Evolutionary conservation across 1,284 basidiomycete species (phyloP), one percentile per base, ranked within the genome.

Genomic region (Moesziomyces sp.): DNA sequence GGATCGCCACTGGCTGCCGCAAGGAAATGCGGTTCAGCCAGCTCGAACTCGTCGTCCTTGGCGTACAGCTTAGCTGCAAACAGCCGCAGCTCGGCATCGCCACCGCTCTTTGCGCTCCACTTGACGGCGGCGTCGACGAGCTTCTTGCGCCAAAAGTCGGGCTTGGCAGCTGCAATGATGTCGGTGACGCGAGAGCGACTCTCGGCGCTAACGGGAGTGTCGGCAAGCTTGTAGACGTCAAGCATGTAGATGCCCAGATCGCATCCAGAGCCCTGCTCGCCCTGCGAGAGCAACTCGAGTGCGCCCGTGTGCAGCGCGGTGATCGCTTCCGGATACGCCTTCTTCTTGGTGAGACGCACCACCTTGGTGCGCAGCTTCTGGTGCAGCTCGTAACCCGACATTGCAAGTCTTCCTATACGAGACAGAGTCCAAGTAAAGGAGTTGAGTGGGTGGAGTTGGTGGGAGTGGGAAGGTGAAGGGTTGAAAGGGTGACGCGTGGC

Each of bases 351-450:
- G 53, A 76, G 77, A 3, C 83, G 78, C 0, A 84, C 82, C 11
- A 77, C 70, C 66, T 82, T 84, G 33, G 83, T 83, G 19, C 83
- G 76, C 23, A 84, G 77, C 65, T 79, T 79, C 65, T 83, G 82
- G 56, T 83, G 82, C 24, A 81, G 76, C 46, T 84, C 83, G 72
- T 84, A 84, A 38, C 80, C 79, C 46, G 74, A 46, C 30, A 33
- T 33, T 10, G 30, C 13, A 3, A 13, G 6, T 28, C 3, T 8
- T 10, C 30, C 30, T 9, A 33, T 0, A 8, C 30, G 11, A 33
- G 30, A 33, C 11, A 33, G 30, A 13, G 30, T 13, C 21, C 21
- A 21, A 21, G 21, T 21, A 21, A 21, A 21, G 21, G 21, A 10
- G 30, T 30, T 10, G 30, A 30, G 30, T 33, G 30, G 30, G 13